Conservation (phyloP, 805 yeast species). For the Yarrowia porcina region DNA sequence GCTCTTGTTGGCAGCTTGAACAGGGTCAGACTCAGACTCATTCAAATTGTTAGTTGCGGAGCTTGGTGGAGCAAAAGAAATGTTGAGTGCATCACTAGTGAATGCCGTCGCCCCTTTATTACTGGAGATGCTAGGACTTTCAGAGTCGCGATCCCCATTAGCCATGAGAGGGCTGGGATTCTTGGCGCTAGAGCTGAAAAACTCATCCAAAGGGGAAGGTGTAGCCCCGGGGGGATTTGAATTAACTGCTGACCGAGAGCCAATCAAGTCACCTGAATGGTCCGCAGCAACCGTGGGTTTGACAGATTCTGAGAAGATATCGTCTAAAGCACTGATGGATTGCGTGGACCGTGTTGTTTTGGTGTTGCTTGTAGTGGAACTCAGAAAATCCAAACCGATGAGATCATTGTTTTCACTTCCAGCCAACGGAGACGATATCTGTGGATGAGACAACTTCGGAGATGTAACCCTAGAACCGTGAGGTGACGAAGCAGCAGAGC, state of each 20-base stretch:
- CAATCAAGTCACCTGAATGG: not conserved
- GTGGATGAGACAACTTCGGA: not conserved
- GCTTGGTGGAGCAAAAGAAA: too few species aligned
- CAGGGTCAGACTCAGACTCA: too few species aligned
- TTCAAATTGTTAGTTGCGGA: too few species aligned
- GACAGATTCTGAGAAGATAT: not conserved
- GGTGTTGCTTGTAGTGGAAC: not conserved
- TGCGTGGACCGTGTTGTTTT: not conserved
- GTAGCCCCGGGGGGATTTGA: too few species aligned
- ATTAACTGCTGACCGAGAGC: not conserved
- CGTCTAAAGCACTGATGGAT: not conserved
- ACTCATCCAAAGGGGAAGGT: not conserved
- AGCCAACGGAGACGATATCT: constrained; percentile 5
- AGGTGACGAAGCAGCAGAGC: not conserved
- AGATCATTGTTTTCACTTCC: not conserved
- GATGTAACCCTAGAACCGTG: not conserved
- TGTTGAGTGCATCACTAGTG: too few species aligned
- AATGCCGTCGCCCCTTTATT: too few species aligned
- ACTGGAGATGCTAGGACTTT: too few species aligned
- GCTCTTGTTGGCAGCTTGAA: not conserved
- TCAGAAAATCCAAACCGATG: not conserved
- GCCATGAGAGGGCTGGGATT: not conserved
- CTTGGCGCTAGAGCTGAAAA: not conserved
- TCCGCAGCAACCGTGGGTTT: not conserved
- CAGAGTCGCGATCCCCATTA: too few species aligned